These are phyloP conservation scores for Trichoderma atroviride DNA, from an alignment of 2,329 filamentous ascomycete species.

Conservation along the genomic window DNA sequence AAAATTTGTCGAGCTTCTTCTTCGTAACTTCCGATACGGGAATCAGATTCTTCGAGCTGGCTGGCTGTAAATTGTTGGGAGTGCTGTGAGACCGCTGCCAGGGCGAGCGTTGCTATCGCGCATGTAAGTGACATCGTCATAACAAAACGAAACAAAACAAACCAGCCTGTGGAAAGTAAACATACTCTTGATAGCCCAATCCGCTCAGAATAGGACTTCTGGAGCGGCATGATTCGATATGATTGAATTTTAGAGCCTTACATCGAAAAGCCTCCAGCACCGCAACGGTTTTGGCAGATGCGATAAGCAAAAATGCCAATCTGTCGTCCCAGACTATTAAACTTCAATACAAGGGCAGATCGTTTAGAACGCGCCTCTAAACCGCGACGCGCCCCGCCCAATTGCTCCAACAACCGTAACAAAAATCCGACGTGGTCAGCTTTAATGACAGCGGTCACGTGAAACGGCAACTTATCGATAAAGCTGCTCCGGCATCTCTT, in stretches of 20 bases:
- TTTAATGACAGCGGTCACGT: constrained; percentile 33
- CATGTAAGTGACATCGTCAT: constrained; percentile 12
- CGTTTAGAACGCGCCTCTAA: constrained; percentile 8
- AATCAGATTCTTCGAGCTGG: constrained; percentile 44
- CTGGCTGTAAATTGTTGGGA: constrained; percentile 44
- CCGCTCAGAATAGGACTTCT: constrained; percentile 48
- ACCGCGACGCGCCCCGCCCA: constrained; percentile 28
- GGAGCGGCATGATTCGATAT: constrained; percentile 41
- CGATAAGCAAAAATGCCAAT: not conserved
- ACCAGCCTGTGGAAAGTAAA: not conserved
- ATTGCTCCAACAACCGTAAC: not conserved
- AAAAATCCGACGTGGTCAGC: not conserved
- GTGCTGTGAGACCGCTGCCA: constrained; percentile 61
- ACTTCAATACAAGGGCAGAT: constrained; percentile 17
- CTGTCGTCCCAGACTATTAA: not conserved
- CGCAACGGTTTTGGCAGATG: not conserved
- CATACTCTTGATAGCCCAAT: constrained; percentile 40
- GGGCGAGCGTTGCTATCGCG: constrained; percentile 43
- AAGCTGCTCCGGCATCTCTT: constrained; percentile 32
- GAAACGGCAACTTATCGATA: constrained; percentile 33
- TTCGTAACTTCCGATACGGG: constrained; percentile 62
- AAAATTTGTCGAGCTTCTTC: constrained; percentile 63
- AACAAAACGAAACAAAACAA: constrained; percentile 20
- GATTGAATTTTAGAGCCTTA: constrained; percentile 28
- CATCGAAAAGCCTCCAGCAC: constrained; percentile 29